phyloP scores from a whole-genome alignment of 2,329 filamentous ascomycete genomes.

The Monilinia vaccinii-corymbosi region DNA sequence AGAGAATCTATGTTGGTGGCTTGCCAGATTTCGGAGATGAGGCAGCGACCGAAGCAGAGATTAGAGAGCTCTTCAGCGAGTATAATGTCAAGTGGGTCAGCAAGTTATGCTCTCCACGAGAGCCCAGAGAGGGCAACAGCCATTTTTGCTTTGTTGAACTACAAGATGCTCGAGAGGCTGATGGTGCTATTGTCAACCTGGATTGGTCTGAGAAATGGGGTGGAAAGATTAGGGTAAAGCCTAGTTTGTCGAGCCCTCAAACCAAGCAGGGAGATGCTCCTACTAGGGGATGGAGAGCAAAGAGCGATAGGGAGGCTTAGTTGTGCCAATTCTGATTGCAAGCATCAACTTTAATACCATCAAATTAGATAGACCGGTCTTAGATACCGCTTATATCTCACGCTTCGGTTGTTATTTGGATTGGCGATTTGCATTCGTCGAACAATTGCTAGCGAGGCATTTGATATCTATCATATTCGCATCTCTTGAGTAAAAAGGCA shows the following conservation, averaged over 20 bases:
- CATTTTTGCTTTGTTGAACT: constrained; percentile 60
- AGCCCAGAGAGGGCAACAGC: constrained; percentile 41
- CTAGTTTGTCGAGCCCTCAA: constrained; percentile 6
- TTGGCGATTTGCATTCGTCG: background rate
- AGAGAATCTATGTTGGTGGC: constrained; percentile 42
- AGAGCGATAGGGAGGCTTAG: background rate
- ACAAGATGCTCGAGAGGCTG: constrained; percentile 43
- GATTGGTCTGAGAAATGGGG: constrained; percentile 21
- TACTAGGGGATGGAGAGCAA: constrained; percentile 8
- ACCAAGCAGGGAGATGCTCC: constrained; percentile 4
- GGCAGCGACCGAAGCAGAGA: constrained; percentile 36
- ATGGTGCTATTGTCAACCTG: constrained; percentile 40
- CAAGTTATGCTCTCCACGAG: constrained; percentile 45
- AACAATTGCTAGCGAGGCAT: background rate
- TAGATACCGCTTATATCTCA: background rate
- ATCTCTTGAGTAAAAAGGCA: background rate
- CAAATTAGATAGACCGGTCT: background rate
- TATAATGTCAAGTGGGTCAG: constrained; percentile 34
- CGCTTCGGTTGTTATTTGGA: background rate
- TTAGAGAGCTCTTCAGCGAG: constrained; percentile 37
- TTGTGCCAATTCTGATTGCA: background rate
- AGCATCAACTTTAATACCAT: background rate
- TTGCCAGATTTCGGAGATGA: constrained; percentile 42
- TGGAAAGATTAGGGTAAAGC: constrained; percentile 20
- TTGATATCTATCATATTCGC: background rate